Evolutionary conservation across 1,284 basidiomycete genomes (phyloP), one percentile per base, ranked within the genome.

Genomic region (Moniliophthora roreri): DNA sequence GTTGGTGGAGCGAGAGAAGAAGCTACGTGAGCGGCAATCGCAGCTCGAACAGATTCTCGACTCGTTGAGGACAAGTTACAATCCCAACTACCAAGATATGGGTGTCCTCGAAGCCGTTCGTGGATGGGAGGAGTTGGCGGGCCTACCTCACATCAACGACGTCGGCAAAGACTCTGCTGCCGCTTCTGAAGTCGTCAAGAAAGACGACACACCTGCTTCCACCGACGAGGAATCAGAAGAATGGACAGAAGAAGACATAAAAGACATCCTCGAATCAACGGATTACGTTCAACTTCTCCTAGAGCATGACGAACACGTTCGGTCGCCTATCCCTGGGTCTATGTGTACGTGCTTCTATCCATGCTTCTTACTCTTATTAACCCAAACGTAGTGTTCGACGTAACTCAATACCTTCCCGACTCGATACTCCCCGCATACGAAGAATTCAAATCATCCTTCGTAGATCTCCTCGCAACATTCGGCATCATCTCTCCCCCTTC

Each of bases 21-120:
- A 85, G 56, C 84, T 92, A 52, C 71, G 90, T 23, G 80, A 86
- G 53, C 88, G 90, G 57, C 82, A 95, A 61, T 80, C 84, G 56
- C 79, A 84, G 23, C 81, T 99, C 2, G 87, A 88, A n/a, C 81
- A 86, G n/a, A 89, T 98, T 49, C 80, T 99, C 13, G 82, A 87
- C 54, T 79, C 87, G 35, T 81, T 99, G 2, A 84, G 91, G 10
- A 81, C 82, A 8, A 88, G 89, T 0, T 98, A 98, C 75, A 99
- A 99, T 70, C 96, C 96, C 20, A 99, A 99, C 71, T 98, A 98
- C 69, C 93, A 96, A 69, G 96, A 99, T 67, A 98, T 99, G 96
- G 95, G 93, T 8, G 96, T 98, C 54, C 85, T 98, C 39, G 95
- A 95, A 60, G 95, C 96, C 15, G 95, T 98, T 6, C 87, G 94